Conservation (phyloP, 192 early-diverging fungal species). For the Coemansia sp. region DNA sequence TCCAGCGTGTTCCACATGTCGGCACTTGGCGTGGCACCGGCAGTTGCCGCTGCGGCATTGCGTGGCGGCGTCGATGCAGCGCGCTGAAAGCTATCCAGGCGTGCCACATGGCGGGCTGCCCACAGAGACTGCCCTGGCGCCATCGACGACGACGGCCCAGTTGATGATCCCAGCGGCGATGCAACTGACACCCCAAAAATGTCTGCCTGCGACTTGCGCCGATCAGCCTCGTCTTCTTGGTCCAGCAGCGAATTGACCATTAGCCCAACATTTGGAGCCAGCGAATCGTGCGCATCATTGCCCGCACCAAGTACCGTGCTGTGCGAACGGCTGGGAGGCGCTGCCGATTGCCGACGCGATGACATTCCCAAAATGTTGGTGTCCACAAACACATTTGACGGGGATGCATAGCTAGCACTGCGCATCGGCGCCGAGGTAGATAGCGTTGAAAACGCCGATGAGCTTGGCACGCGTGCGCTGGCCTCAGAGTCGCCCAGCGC, state of each 20-base stretch:
- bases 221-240: constrained; percentile 35
- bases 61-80: constrained; percentile 51
- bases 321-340: constrained; percentile 41
- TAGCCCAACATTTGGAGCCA: constrained; percentile 34
- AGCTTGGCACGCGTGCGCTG: constrained; percentile 11
- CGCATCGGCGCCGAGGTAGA: constrained; percentile 33
- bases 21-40: constrained; percentile 7
- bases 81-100: constrained; percentile 50
- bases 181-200: constrained; percentile 37
- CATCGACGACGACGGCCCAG: constrained; percentile 12
- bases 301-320: constrained; percentile 18
- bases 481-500: not conserved
- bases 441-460: constrained; percentile 44
- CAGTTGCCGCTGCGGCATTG: constrained; percentile 19
- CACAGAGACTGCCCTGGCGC: constrained; percentile 43
- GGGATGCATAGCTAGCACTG: constrained; percentile 13
- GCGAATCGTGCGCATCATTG: constrained; percentile 13
- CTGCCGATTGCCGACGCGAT: constrained; percentile 23
- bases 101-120: constrained; percentile 45
- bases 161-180: constrained; percentile 19
- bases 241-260: constrained; percentile 55
- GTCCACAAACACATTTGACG: constrained; percentile 37
- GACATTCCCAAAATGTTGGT: constrained; percentile 35
- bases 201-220: constrained; percentile 40
- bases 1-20: constrained; percentile 32